Percentiles rank a stretch among this genome's conserved stretches.
Conservation (phyloP, 1,139 yeast species). For the Taiozyma sp. region DNA sequence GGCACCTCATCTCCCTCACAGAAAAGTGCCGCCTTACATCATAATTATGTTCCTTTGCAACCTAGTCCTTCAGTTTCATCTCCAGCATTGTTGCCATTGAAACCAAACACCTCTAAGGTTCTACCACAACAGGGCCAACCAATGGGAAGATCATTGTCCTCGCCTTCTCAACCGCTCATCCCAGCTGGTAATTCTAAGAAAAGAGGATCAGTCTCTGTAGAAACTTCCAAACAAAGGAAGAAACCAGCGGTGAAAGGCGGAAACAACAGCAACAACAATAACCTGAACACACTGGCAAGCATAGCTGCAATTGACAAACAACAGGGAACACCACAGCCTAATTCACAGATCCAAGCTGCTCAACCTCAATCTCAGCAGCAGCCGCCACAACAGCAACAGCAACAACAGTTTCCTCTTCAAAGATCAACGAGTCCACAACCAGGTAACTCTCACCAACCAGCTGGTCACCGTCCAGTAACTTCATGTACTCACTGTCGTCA, state of each 20-base stretch:
- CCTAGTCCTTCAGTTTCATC: conserved; percentile 2
- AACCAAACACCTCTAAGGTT: neutral
- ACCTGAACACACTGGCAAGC: conserved; percentile 18
- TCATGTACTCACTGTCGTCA: conserved; percentile 94
- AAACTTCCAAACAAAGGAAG: conserved; percentile 5
- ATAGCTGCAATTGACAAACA: conserved; percentile 6
- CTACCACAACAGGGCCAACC: conserved; percentile 1
- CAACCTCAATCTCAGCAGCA: neutral
- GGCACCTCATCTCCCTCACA: conserved; percentile 6
- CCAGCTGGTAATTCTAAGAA: conserved; percentile 13
- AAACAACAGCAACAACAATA: conserved; percentile 7
- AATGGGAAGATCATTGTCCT: conserved; percentile 6
- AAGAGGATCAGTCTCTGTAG: conserved; percentile 6
- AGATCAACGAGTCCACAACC: conserved; percentile 1
- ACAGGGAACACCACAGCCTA: neutral
- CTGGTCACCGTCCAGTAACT: conserved; percentile 78
- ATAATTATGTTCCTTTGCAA: conserved; percentile 9
- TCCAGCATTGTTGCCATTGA: neutral
- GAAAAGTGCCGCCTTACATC: conserved; percentile 2
- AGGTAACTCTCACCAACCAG: conserved; percentile 20
- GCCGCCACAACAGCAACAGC: neutral
- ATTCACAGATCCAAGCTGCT: neutral
- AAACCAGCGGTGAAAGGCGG: conserved; percentile 1
- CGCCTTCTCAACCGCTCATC: conserved; percentile 12
- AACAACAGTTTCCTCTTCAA: conserved; percentile 1